Evolutionary conservation across 202 grass and related monocot species (phyloP), one percentile per base, ranked within the genome.

Genomic region (Elaeis oleifera): DNA sequence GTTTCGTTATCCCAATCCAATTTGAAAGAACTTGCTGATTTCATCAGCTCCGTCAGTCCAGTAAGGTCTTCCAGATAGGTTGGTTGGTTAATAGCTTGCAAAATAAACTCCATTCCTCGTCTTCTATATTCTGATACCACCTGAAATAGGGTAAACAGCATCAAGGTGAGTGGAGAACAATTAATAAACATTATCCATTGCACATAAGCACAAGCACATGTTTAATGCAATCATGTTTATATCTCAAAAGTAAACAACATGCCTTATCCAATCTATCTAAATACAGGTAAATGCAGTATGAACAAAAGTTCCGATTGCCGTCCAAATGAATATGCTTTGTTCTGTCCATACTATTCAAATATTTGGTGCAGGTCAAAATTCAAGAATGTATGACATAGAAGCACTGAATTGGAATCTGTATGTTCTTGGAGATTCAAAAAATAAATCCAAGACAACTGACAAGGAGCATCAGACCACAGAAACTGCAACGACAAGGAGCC

Each of bases 101-200:
- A 53, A 51, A 86, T 16, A 72, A 96, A 96, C 64, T 96, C 79
- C 50, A 83, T 66, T 53, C 77, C 79, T 81, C 79, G 78, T 59
- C 75, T 79, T 72, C 74, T 96, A 65, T 91, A 96, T 73, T 96
- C 84, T 15, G 81, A 79, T 64, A 96, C 75, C 57, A 91, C 92
- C 92, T 96, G 84, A 65, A 71, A 78, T 75, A 27, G 49, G 3
- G 19, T 18, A 56, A 56, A 7, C 52, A 56, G 50, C 24, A 20
- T 56, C 2, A 22, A 5, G 18, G 8, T 1, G 36, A 44, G 9
- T 1, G 54, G 6, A 54, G 1, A 29, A 28, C 28, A 13, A 11
- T 20, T 0, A 15, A 56, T 21, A 68, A 36, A 16, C 26, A 56
- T n/a, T 2, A 49, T 51, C 8, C 25, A 7, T 1, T 0, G 18